Evolutionary conservation across 164 flowering plant species (phyloP).

Genomic region (Nymphaea thermarum): DNA sequence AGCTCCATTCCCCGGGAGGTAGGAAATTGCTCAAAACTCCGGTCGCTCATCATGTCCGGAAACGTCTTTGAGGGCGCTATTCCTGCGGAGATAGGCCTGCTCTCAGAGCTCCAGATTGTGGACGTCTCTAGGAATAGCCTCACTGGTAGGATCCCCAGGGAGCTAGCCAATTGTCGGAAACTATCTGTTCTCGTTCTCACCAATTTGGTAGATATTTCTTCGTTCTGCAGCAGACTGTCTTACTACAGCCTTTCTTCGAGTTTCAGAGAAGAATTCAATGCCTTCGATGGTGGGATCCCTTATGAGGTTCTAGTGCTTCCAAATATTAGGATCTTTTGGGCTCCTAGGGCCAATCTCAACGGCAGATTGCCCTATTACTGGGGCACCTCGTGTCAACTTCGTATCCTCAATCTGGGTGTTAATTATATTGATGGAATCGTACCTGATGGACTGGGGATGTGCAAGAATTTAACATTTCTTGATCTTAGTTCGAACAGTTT

Average conservation of each 20-base stretch:
- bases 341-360: constrained; percentile 55
- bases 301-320: constrained; percentile 30
- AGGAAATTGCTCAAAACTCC: constrained; percentile 42
- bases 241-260: constrained; percentile 1
- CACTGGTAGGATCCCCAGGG: constrained; percentile 40
- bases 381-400: constrained; percentile 28
- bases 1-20: constrained; percentile 39
- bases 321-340: constrained; percentile 51
- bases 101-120: constrained; percentile 40
- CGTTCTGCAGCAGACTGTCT: background rate
- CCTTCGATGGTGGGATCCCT: constrained; percentile 48
- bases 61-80: constrained; percentile 49
- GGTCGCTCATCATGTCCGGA: constrained; percentile 37
- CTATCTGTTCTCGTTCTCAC: constrained; percentile 41
- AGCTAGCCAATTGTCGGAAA: constrained; percentile 37
- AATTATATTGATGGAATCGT: constrained; percentile 36
- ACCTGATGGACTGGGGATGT: constrained; percentile 32
- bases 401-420: constrained; percentile 45
- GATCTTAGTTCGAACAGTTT: constrained; percentile 59
- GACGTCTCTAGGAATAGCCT: constrained; percentile 72
- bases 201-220: constrained; percentile 17
- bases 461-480: constrained; percentile 38
- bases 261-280: constrained; percentile 45
- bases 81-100: constrained; percentile 42
- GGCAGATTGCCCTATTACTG: constrained; percentile 41